Percentiles rank a stretch among this genome's conserved stretches.
phyloP scores from a whole-genome alignment of 306 rosid species.

The Vachellia pachyceras region DNA sequence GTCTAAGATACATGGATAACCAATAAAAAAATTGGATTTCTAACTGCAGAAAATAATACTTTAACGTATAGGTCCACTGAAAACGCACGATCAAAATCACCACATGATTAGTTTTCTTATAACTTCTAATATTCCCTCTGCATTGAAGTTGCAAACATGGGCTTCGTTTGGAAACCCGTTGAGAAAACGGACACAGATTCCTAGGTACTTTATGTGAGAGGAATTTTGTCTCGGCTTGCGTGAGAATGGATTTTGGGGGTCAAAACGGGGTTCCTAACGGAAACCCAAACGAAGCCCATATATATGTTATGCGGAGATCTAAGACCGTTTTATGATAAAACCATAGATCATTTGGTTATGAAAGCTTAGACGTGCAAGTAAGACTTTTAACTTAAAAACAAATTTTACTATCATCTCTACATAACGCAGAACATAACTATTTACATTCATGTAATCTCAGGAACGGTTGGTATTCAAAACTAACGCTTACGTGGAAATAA shows the following conservation, averaged over 20 bases:
- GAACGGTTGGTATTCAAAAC: too few relatives aligned
- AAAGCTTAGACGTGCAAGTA: not conserved
- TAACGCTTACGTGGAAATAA: too few relatives aligned
- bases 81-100: not conserved
- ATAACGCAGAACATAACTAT: too few relatives aligned
- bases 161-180: too few relatives aligned
- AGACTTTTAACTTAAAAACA: not conserved
- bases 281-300: too few relatives aligned
- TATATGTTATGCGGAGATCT: not conserved
- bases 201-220: too few relatives aligned
- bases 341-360: not conserved
- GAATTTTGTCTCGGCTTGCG: too few relatives aligned
- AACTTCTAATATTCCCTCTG: not conserved
- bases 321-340: not conserved
- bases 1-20: conserved; percentile 3
- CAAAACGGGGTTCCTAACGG: too few relatives aligned
- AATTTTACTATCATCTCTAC: too few relatives aligned
- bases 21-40: not conserved
- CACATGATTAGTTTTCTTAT: not conserved
- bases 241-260: too few relatives aligned
- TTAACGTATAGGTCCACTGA: not conserved
- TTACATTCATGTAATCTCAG: too few relatives aligned
- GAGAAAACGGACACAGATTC: too few relatives aligned
- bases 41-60: not conserved
- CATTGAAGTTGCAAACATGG: not conserved